Evolutionary conservation across 2,329 filamentous ascomycete species (phyloP).

Genomic region (Diaporthe velutina): DNA sequence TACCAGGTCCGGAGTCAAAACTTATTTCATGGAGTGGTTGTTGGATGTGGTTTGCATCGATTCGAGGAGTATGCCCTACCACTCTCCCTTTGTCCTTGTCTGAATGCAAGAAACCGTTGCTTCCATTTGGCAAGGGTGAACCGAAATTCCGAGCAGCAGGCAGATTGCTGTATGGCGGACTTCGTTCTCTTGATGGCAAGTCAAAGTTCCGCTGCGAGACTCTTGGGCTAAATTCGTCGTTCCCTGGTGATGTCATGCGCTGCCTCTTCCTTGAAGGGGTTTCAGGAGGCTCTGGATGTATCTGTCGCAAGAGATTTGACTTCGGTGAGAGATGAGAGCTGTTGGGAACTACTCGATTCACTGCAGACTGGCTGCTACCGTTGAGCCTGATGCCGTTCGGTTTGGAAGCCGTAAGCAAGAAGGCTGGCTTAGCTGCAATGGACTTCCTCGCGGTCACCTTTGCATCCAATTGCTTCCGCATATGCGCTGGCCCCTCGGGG

Average conservation of each 20-base stretch:
- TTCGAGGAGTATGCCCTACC: neutral
- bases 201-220: constrained; percentile 25
- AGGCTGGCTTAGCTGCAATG: constrained; percentile 24
- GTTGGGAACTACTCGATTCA: constrained; percentile 18
- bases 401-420: constrained; percentile 19
- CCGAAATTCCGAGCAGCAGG: neutral
- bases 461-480: constrained; percentile 35
- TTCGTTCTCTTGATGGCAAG: constrained; percentile 12
- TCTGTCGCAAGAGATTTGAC: constrained; percentile 5
- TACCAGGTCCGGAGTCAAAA: neutral
- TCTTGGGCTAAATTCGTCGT: constrained; percentile 17
- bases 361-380: neutral
- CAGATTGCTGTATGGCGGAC: neutral
- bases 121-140: constrained; percentile 22
- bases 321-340: constrained; percentile 15
- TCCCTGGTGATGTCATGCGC: constrained; percentile 29
- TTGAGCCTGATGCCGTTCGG: constrained; percentile 4
- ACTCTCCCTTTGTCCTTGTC: constrained; percentile 11
- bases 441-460: constrained; percentile 39
- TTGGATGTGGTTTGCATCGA: neutral
- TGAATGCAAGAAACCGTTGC: neutral
- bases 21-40: neutral
- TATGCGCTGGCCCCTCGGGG: neutral
- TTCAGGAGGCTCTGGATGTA: constrained; percentile 16
- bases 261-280: constrained; percentile 35